phyloP scores from a whole-genome alignment of 2,329 filamentous ascomycete genomes.

The Colletotrichum lupini region DNA sequence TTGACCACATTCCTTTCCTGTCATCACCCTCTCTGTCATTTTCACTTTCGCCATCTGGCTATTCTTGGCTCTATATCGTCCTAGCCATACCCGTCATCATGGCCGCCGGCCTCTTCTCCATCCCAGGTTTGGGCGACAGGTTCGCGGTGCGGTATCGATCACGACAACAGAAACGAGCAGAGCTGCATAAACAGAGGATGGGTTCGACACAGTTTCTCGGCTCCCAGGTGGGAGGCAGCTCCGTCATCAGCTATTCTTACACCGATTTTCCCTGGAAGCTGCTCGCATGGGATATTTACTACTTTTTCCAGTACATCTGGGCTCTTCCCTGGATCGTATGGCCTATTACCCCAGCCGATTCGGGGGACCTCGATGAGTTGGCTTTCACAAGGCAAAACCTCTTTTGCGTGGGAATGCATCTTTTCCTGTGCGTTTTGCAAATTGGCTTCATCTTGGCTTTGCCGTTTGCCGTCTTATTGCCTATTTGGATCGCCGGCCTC shows the following conservation, averaged over 20 bases:
- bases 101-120: slow-evolving; percentile 18
- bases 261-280: slow-evolving; percentile 66
- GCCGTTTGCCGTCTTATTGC: slow-evolving; percentile 60
- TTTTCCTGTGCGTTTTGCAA: slow-evolving; percentile 69
- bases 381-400: slow-evolving; percentile 68
- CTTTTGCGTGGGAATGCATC: slow-evolving; percentile 67
- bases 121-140: slow-evolving; percentile 15
- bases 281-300: slow-evolving; percentile 63
- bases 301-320: slow-evolving; percentile 66
- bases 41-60: background rate
- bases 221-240: slow-evolving; percentile 67
- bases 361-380: slow-evolving; percentile 71
- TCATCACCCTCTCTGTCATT: background rate
- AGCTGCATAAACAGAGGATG: slow-evolving; percentile 31
- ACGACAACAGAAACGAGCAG: slow-evolving; percentile 22
- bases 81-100: slow-evolving; percentile 14
- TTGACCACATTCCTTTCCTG: slow-evolving; percentile 29
- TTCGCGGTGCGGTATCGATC: slow-evolving; percentile 16
- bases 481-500: slow-evolving; percentile 58
- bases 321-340: slow-evolving; percentile 70
- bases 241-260: slow-evolving; percentile 71
- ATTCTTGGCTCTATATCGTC: slow-evolving; percentile 7
- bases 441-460: slow-evolving; percentile 68
- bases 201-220: slow-evolving; percentile 62
- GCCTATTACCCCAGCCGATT: slow-evolving; percentile 64